Evolutionary conservation across 257 asterid species (phyloP), one percentile per base, ranked within the genome.

Genomic region (Cordia subcordata): DNA sequence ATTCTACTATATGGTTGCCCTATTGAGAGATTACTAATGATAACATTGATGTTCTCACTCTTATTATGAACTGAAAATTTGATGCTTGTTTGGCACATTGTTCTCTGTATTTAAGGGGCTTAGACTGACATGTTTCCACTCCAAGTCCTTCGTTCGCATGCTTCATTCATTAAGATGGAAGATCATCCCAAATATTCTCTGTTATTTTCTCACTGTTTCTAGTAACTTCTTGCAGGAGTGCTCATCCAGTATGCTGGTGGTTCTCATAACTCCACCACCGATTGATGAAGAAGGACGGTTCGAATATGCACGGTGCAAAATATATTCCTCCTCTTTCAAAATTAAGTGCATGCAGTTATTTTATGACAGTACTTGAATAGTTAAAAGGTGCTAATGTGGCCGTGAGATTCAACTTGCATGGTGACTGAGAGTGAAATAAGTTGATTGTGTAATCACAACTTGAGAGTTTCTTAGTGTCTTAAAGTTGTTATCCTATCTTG

Each of bases 251-350:
- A 68, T 94, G 50, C 77, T 81, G 40, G 70, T 85, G 44, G 84
- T 91, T 71, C 86, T 91, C 58, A 81, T 91, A 67, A 82, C 93
- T 70, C 94, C 96, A 22, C 98, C 96, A 69, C 96, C 96, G 8
- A 47, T 88, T 53, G 90, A 91, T 81, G 82, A 71, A 49, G 81
- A 76, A 55, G 94, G 96, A 40, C 95, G 96, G 70, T 72, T 60
- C 37, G 90, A 71, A 64, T 78, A 49, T 72, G 98, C 98, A 49
- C 75, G 96, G 98, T 85, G 73, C 46, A 12, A 35, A 15, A 27
- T 46, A 35, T 49, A 64, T 51, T 56, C 10, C 40, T 40, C 47
- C 8, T 8, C 19, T 5, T 32, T 42, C 12, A 4, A 38, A 9
- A 44, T 16, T 45, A 22, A 5, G 11, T 10, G 21, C 20, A 27